Evolutionary conservation across 2,329 filamentous ascomycete genomes (phyloP).

Genomic region (Coniella lustricola): DNA sequence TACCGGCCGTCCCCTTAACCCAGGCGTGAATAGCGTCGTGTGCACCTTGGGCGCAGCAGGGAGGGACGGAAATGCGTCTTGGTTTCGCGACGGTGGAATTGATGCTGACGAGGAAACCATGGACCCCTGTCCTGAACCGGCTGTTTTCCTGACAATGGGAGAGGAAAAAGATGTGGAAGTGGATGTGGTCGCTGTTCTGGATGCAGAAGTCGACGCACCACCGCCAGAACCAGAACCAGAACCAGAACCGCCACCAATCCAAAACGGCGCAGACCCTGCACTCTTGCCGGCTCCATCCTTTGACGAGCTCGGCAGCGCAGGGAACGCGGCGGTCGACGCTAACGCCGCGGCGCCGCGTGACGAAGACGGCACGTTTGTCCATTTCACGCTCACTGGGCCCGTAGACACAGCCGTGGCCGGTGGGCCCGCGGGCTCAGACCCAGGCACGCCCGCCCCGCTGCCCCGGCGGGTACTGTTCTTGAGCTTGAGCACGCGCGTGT

Average conservation of each 20-base stretch:
- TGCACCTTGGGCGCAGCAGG: slow-evolving; percentile 67
- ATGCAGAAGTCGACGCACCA: background rate
- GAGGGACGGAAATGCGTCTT: slow-evolving; percentile 74
- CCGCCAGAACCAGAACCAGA: background rate
- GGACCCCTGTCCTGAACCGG: slow-evolving; percentile 5
- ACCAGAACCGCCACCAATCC: slow-evolving; percentile 16
- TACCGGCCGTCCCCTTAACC: slow-evolving; percentile 39
- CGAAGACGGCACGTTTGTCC: slow-evolving; percentile 1
- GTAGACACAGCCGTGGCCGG: slow-evolving; percentile 5
- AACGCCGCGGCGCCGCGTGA: slow-evolving; percentile 16
- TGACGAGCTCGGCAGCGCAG: slow-evolving; percentile 33
- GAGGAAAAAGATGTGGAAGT: too few relatives aligned
- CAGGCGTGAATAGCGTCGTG: slow-evolving; percentile 57
- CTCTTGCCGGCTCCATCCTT: background rate
- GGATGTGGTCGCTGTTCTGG: background rate
- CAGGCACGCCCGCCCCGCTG: slow-evolving; percentile 26
- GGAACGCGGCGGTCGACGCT: slow-evolving; percentile 33
- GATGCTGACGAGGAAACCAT: too few relatives aligned
- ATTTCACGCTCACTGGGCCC: slow-evolving; percentile 11
- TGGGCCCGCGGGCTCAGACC: slow-evolving; percentile 11
- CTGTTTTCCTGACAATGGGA: slow-evolving; percentile 4
- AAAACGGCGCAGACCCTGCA: slow-evolving; percentile 12
- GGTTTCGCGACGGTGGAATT: slow-evolving; percentile 23
- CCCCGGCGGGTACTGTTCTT: slow-evolving; percentile 50
- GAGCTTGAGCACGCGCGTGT: slow-evolving; percentile 49